Conservation (phyloP, 2,329 filamentous ascomycete species). For the Arthrobotrys sphaeroides region DNA sequence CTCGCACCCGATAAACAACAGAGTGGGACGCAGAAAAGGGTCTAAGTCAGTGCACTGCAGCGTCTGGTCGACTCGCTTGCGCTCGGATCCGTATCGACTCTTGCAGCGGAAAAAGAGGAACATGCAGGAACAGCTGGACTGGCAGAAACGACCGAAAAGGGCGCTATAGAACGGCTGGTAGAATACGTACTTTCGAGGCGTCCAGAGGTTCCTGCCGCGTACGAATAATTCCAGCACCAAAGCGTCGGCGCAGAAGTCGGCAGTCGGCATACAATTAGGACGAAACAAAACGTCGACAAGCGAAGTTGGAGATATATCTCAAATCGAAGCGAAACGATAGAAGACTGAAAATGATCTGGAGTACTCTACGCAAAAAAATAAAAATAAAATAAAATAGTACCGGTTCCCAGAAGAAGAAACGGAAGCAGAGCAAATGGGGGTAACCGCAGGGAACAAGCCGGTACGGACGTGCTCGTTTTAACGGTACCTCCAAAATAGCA, state of each 20-base stretch:
- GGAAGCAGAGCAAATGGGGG: not conserved
- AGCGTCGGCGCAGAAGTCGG: conserved; percentile 3
- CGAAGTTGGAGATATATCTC: conserved; percentile 28
- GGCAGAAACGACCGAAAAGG: not conserved
- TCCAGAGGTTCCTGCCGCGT: not conserved
- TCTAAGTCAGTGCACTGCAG: conserved; percentile 27
- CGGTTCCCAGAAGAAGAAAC: not conserved
- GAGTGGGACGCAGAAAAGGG: not conserved
- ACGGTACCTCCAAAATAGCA: conserved; percentile 17
- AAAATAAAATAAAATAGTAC: not conserved
- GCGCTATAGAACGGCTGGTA: not conserved
- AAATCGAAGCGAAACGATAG: conserved; percentile 21
- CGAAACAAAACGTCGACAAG: conserved; percentile 43
- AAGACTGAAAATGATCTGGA: no score
- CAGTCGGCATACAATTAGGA: conserved; percentile 22
- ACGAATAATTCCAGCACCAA: not conserved
- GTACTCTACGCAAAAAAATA: no score
- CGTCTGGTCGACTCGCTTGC: conserved; percentile 25
- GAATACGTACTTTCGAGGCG: not conserved
- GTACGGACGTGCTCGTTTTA: not conserved
- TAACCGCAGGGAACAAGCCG: not conserved
- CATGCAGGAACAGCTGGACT: conserved; percentile 44
- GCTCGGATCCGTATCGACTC: conserved; percentile 46
- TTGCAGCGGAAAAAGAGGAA: conserved; percentile 21
- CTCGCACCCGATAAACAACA: not conserved